A percentile compares a stretch with the other conserved stretches of the same genome.
Evolutionary conservation across 108 stramenopile genomes (phyloP).

Genomic region (Nitzschia putrida): DNA sequence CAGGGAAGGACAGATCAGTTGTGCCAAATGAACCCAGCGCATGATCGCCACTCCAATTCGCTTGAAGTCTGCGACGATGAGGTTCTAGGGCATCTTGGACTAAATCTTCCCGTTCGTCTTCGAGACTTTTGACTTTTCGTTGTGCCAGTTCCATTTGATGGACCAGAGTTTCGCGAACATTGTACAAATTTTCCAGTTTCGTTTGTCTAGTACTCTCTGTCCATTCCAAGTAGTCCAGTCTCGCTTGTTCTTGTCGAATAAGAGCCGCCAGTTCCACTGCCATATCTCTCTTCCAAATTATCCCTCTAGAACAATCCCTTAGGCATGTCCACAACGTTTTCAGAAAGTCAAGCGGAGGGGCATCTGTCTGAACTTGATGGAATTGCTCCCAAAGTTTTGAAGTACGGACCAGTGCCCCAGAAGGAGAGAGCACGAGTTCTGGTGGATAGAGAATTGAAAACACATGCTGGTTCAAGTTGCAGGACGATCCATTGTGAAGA

Average conservation of each 20-base stretch:
- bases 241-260: constrained; percentile 20
- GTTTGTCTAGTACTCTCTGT: constrained; percentile 13
- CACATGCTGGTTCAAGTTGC: not conserved
- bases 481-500: not conserved
- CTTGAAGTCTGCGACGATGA: constrained; percentile 6
- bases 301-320: constrained; percentile 16
- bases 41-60: not conserved
- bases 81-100: constrained; percentile 20
- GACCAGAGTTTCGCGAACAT: constrained; percentile 46
- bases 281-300: constrained; percentile 43
- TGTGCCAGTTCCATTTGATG: constrained; percentile 29
- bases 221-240: constrained; percentile 32
- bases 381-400: not conserved
- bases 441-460: constrained; percentile 22
- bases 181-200: constrained; percentile 41
- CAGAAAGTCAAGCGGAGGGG: constrained; percentile 12
- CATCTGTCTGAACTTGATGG: not conserved
- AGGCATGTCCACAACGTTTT: constrained; percentile 33
- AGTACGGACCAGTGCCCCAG: constrained; percentile 6
- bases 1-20: constrained; percentile 34
- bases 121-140: constrained; percentile 22
- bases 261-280: constrained; percentile 22
- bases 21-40: constrained; percentile 17
- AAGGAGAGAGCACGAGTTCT: not conserved
- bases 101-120: constrained; percentile 7